Evolutionary conservation across 108 stramenopile genomes (phyloP).

Genomic region (Conticribra guillardii): DNA sequence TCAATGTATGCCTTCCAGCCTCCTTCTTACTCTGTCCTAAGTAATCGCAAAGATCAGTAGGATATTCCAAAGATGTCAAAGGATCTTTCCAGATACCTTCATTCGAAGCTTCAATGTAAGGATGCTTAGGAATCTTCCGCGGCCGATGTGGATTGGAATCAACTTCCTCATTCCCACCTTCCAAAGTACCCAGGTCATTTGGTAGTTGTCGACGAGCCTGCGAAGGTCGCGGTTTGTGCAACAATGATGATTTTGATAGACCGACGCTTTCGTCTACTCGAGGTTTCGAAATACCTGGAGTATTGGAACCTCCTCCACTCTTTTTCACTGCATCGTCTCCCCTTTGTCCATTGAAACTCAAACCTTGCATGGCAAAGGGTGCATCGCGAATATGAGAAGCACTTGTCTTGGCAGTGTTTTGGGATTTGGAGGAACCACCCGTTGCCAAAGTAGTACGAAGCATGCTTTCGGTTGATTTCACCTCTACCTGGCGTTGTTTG

Average conservation of each 20-base stretch:
- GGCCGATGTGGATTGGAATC: conserved; percentile 32
- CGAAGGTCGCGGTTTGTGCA: conserved; percentile 11
- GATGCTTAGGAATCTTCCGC: conserved; percentile 70
- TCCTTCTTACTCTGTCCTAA: conserved; percentile 76
- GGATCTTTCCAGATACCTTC: conserved; percentile 80
- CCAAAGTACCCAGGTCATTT: conserved; percentile 1
- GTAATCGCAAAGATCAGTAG: conserved; percentile 74
- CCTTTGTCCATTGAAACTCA: conserved; percentile 18
- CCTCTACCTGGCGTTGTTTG: conserved; percentile 33
- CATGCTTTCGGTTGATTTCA: conserved; percentile 43
- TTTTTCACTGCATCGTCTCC: background rate
- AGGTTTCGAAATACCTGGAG: background rate
- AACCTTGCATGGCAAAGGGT: conserved; percentile 16
- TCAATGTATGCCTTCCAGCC: conserved; percentile 78
- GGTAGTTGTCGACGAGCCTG: background rate
- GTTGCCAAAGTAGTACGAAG: conserved; percentile 26
- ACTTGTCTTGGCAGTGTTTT: conserved; percentile 16
- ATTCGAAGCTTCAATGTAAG: conserved; percentile 72
- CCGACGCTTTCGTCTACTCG: background rate
- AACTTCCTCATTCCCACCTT: conserved; percentile 1
- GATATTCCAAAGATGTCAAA: conserved; percentile 70
- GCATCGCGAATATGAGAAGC: conserved; percentile 49
- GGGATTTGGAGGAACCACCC: background rate
- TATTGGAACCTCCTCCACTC: conserved; percentile 6
- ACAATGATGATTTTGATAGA: conserved; percentile 15